Evolutionary conservation across 768 basidiomycete genomes (phyloP), one percentile per base, ranked within the genome.

Genomic region (Suillus plorans): DNA sequence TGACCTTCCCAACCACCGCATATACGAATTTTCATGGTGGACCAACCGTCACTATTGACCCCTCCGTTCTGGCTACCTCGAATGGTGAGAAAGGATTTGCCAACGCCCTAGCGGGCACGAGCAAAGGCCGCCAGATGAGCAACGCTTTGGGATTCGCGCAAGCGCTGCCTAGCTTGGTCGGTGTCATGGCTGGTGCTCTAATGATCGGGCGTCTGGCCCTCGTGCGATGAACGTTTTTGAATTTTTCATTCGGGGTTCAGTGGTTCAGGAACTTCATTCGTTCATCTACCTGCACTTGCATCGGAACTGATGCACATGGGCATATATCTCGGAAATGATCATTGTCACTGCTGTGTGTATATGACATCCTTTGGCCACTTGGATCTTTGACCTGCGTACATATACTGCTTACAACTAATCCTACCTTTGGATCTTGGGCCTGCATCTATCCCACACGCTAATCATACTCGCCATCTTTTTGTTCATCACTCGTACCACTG

Each of bases 1-100:
- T 69, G 68, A 88, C 86, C 22, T 90, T 86, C 71, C 64, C 85
- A 10, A 89, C 85, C 14, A 86, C 87, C 0, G 84, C 81, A 18
- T 73, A 78, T n/a, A 89, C 89, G 8, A 84, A 84, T 68, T 76
- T 74, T n/a, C 72, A 71, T 28, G 86, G 85, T 22, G 86, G 85
- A 65, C 34, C 53, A 5, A 87, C 87, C 1, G 82, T 80, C 2
- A 86, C 84, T 0, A 75, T 90, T n/a, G 81, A 86, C 70, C 79
- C 82, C 1, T 67, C 75, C 5, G 81, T 82, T 1, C 74, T 93
- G n/a, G 82, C 84, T 58, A 88, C 85, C 13, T 86, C 85, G 53
- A 94, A 93, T 70, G 92, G 84, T 1, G 78, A 82, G 61, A 74
- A 74, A 52, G 80, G 79, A 18, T 68, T 72, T 28, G 69, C 72